Conservation (phyloP, 1,284 basidiomycete species). For the Ustilago nuda region DNA sequence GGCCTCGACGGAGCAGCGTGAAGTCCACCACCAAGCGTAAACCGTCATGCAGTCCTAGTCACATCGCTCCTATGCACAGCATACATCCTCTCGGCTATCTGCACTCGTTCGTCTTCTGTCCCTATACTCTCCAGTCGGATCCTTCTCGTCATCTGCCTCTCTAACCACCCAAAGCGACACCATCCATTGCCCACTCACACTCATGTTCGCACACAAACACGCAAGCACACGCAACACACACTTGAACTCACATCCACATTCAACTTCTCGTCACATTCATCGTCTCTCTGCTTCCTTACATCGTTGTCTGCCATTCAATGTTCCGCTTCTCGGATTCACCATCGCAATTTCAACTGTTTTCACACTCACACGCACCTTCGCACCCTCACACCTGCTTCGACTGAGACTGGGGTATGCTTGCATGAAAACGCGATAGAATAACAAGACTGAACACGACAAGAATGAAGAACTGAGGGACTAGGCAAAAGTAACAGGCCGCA, state of each 20-base stretch:
- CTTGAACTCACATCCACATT: background rate
- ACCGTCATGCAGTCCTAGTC: background rate
- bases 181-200: background rate
- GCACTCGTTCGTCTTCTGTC: background rate
- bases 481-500: constrained; percentile 37
- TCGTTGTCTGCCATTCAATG: constrained; percentile 11
- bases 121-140: background rate
- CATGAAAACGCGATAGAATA: background rate
- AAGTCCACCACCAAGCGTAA: background rate
- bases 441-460: background rate
- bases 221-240: background rate
- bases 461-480: background rate
- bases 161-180: background rate
- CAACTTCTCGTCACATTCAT: background rate
- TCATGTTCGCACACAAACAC: background rate
- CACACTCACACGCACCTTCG: background rate
- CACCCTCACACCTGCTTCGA: background rate
- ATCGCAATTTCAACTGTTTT: constrained; percentile 8
- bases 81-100: background rate
- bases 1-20: background rate
- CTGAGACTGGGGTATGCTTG: constrained; percentile 21
- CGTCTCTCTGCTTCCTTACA: constrained; percentile 7
- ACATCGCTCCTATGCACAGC: background rate
- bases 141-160: background rate
- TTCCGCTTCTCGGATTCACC: constrained; percentile 5